Conservation (phyloP, 371 early-diverging fungal species). For the Mortierella sp. region DNA sequence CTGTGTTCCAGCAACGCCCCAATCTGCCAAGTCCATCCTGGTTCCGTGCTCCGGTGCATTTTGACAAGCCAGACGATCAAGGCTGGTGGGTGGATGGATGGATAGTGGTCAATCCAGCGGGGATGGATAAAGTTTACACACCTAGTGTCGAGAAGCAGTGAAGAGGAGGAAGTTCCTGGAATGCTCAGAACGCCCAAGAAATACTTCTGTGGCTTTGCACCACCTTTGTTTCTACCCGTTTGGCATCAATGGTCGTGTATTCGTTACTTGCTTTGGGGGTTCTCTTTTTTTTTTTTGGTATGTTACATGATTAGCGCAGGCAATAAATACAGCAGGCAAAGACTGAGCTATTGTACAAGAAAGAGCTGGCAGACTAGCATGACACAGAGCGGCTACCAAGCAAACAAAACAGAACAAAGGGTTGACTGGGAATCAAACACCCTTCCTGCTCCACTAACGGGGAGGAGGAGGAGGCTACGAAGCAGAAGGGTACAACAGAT, state of each 20-base stretch:
- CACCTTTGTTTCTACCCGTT: no score
- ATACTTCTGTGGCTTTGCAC: background rate
- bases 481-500: no score
- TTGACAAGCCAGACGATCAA: background rate
- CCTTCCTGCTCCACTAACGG: no score
- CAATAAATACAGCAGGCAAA: background rate
- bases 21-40: background rate
- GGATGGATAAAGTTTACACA: constrained; percentile 4
- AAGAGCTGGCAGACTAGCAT: background rate
- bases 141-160: constrained; percentile 24
- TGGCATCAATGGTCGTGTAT: no score
- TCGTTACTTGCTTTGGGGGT: background rate
- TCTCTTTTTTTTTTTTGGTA: background rate
- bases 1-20: no score
- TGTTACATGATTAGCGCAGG: constrained; percentile 1
- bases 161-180: background rate
- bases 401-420: background rate
- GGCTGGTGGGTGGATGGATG: constrained; percentile 14
- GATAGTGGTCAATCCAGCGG: background rate
- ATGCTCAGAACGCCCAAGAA: background rate
- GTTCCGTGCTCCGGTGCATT: background rate
- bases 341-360: background rate
- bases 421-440: background rate
- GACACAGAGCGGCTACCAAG: background rate
- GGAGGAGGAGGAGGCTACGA: no score